Evolutionary conservation across 164 flowering plant genomes (phyloP).

Genomic region (Brasenia schreberi): DNA sequence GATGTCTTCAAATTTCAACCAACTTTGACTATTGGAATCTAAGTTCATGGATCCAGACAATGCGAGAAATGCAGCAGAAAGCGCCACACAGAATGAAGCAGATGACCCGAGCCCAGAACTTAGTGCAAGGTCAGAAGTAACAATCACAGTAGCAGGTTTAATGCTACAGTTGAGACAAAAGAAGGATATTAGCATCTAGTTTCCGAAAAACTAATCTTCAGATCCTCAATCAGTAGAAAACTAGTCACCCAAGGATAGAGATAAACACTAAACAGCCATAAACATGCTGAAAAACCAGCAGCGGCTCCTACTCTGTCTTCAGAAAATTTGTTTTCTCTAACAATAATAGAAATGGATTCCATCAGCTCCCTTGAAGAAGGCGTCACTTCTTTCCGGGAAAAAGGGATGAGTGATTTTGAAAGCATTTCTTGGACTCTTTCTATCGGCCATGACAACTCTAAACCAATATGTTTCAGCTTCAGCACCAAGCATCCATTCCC

Average conservation of each 20-base stretch:
- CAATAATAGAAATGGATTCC: conserved; percentile 33
- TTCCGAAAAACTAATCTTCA: not conserved
- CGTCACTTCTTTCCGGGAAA: conserved; percentile 33
- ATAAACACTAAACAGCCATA: conserved; percentile 75
- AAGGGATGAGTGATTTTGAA: conserved; percentile 17
- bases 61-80: conserved; percentile 74
- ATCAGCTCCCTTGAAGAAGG: conserved; percentile 33
- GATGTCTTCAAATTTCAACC: conserved; percentile 40
- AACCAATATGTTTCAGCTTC: conserved; percentile 48
- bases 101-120: conserved; percentile 98
- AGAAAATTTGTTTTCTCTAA: conserved; percentile 65
- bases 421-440: conserved; percentile 39
- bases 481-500: conserved; percentile 40
- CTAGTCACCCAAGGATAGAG: conserved; percentile 54
- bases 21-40: conserved; percentile 41
- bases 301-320: conserved; percentile 70
- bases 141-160: conserved; percentile 59
- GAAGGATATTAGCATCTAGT: not conserved
- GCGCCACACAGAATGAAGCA: conserved; percentile 84
- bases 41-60: conserved; percentile 31
- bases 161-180: conserved; percentile 26
- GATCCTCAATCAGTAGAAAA: not conserved
- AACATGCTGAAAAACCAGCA: conserved; percentile 69
- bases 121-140: conserved; percentile 83
- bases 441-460: conserved; percentile 78